phyloP scores from a whole-genome alignment of 1,284 basidiomycete species.

The Cystobasidium pallidum region DNA sequence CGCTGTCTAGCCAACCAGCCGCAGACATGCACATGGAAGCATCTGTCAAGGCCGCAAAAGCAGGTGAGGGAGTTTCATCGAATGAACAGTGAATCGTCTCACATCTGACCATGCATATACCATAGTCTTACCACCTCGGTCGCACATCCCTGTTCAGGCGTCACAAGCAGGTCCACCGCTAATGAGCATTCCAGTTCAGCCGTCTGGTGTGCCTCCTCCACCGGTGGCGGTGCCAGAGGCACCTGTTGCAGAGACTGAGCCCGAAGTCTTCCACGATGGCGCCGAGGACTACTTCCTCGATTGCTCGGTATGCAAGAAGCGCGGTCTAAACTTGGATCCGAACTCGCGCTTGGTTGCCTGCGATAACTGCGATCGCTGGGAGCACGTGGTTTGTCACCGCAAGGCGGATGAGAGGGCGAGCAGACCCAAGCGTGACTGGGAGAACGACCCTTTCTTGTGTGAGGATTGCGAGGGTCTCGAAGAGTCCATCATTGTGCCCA shows the following conservation, averaged over 20 bases:
- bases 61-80: background rate
- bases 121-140: background rate
- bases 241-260: background rate
- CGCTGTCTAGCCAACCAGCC: background rate
- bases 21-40: conserved; percentile 1
- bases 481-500: conserved; percentile 22
- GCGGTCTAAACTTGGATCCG: conserved; percentile 61
- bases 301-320: conserved; percentile 40
- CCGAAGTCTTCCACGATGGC: conserved; percentile 1
- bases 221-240: background rate
- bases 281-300: conserved; percentile 41
- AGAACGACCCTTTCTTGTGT: conserved; percentile 46
- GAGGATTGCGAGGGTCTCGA: conserved; percentile 40
- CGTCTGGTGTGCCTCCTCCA: background rate
- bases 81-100: too few relatives aligned
- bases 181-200: background rate
- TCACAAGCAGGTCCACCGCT: background rate
- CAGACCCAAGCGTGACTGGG: conserved; percentile 47
- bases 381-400: conserved; percentile 55
- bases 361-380: conserved; percentile 74
- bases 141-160: background rate
- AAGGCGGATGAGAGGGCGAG: conserved; percentile 51
- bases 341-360: conserved; percentile 75
- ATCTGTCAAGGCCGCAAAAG: background rate
- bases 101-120: too few relatives aligned